Evolutionary conservation across 306 rosid genomes (phyloP), one percentile per base, ranked within the genome.

Genomic region (Prunus davidiana): DNA sequence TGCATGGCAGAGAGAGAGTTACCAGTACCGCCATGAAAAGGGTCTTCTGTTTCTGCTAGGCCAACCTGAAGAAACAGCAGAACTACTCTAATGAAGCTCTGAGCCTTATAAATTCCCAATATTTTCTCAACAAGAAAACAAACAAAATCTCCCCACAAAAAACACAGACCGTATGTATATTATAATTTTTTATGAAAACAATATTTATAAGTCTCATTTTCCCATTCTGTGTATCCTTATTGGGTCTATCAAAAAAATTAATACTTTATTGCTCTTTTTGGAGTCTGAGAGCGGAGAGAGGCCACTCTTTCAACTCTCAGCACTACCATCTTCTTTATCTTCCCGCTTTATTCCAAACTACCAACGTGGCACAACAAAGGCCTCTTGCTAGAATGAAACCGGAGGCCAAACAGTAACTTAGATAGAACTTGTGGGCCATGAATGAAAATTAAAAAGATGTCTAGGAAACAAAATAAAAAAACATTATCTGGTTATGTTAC

Each of bases 321-420:
- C 38, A 24, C 57, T 75, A 61, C 88, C 27, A 64, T 76, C 82
- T 81, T 78, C 82, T 76, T 82, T 87, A 86, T 84, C 96, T 79
- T 79, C 83, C 78, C 69, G 66, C 90, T 88, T 81, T 85, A 77
- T 82, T 85, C 87, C 85, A 62, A 45, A 28, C 69, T 18, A 69
- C 50, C 74, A 27, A 90, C 97, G 98, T 90, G 97, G 96, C 91
- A 10, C 74, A n/a, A 67, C 81, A 71, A 60, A n/a, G 78, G 83
- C 98, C 97, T 92, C 88, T 72, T 64, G 46, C 67, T 15, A 6
- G 14, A 28, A n/a, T 49, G 12, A n/a, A 20, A 63, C 25, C 62
- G 67, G 38, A 18, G 64, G 38, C 79, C 76, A 55, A 58, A 18
- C 16, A 62, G 75, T 79, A 61, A 70, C 13, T 82, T 73, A 27